phyloP scores from a whole-genome alignment of 2,329 filamentous ascomycete genomes.

The Fusarium sp. region DNA sequence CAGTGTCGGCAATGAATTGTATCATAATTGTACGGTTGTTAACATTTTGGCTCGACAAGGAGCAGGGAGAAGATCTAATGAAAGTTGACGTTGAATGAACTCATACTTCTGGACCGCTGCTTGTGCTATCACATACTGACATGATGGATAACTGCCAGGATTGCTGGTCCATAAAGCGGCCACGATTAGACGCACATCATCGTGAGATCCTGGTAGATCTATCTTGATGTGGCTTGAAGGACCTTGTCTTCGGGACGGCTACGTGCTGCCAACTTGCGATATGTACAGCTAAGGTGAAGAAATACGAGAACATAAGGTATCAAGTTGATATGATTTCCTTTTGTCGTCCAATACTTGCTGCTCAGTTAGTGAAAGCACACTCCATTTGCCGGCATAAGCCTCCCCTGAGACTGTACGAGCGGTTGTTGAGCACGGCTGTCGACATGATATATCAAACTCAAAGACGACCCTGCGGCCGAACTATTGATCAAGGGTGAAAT shows the following conservation, averaged over 20 bases:
- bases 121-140: background rate
- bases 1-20: slow-evolving; percentile 3
- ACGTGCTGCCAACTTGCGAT: slow-evolving; percentile 17
- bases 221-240: slow-evolving; percentile 26
- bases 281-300: background rate
- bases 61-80: slow-evolving; percentile 1
- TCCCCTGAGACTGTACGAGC: background rate
- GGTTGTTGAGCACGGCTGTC: background rate
- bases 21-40: slow-evolving; percentile 16
- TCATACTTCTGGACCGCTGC: background rate
- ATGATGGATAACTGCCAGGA: background rate
- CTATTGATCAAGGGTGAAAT: background rate
- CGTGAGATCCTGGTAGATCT: background rate
- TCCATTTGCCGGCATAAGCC: background rate
- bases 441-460: background rate
- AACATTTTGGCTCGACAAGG: background rate
- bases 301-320: slow-evolving; percentile 21
- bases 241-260: slow-evolving; percentile 32
- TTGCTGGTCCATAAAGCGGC: background rate
- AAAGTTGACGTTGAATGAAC: background rate
- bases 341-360: background rate
- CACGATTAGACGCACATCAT: background rate
- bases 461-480: background rate
- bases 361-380: background rate
- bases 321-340: slow-evolving; percentile 4